Conservation (phyloP, 805 yeast species). For the Gaillardinia entomophila region DNA sequence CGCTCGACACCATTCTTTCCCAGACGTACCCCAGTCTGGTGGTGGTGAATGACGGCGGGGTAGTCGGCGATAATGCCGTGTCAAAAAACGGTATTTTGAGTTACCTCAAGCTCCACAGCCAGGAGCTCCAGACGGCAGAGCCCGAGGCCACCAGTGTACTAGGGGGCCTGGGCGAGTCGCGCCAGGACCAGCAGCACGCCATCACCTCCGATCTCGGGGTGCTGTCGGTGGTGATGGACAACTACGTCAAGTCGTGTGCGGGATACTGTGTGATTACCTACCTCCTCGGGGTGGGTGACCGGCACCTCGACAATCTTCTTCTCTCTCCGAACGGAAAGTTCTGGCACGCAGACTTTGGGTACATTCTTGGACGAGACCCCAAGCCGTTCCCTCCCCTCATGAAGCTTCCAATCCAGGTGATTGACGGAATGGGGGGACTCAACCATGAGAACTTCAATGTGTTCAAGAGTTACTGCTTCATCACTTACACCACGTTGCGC, state of each 20-base stretch:
- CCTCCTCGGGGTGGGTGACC: constrained; percentile 91
- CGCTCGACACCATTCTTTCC: constrained; percentile 72
- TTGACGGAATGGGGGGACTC: constrained; percentile 97
- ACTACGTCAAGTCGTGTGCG: constrained; percentile 90
- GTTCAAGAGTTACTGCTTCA: constrained; percentile 90
- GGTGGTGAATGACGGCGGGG: constrained; percentile 2
- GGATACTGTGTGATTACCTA: constrained; percentile 97
- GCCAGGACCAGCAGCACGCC: constrained; percentile 35
- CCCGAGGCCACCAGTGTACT: constrained; percentile 20
- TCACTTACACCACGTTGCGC: constrained; percentile 84
- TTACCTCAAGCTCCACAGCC: constrained; percentile 56
- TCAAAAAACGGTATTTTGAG: constrained; percentile 67
- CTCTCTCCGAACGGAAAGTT: constrained; percentile 77
- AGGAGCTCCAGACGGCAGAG: constrained; percentile 19
- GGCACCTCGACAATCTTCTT: constrained; percentile 88
- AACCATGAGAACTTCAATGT: constrained; percentile 77
- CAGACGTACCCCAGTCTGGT: constrained; percentile 14
- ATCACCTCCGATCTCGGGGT: constrained; percentile 42
- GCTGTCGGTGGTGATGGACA: constrained; percentile 74
- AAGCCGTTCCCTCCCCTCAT: constrained; percentile 98
- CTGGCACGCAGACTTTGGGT: constrained; percentile 98
- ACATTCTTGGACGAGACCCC: constrained; percentile 93
- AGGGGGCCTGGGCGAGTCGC: constrained; percentile 12
- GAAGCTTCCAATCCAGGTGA: constrained; percentile 94
- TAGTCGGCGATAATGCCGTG: constrained; percentile 1